Base-by-base conservation (phyloP, 2,329 filamentous ascomycete species). In the Fusarium armeniacum region DNA sequence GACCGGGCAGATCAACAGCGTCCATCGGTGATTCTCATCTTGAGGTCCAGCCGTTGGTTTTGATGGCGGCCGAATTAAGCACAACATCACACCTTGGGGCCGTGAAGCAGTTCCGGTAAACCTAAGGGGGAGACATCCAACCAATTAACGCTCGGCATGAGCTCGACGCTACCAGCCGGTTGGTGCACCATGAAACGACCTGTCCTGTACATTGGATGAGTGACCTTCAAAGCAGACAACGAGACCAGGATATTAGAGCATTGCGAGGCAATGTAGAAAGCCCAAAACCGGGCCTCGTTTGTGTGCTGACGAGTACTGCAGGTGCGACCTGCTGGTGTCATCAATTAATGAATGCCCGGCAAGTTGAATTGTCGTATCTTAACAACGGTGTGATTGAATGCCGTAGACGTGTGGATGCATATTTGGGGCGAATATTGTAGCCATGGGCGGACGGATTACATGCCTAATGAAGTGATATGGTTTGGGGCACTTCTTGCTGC, bases 371-470 rank as follows among this genome's bases (percentile, higher is more conserved):
- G 53, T 54, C 51, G 51, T 47, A 54, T 57, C 61, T 54, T 57
- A 58, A 59, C 38, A 50, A 72, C 59, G 69, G 69, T 63, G 71
- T 68, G 65, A 64, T 72, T 66, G 51, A 64, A 59, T 32, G 38
- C 41, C 52, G 45, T 53, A 53, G 51, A 69, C 46, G 47, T 55
- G 59, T 65, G 44, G 56, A 62, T 70, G 69, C 60, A 69, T 66
- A 66, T 58, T 53, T 53, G 62, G 65, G 70, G 68, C 59, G 45
- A 67, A 58, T 69, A 53, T 55, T 57, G 60, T 64, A 58, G 47
- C 52, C n/a, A 41, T 52, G 65, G 44, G 53, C 56, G 58, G 62
- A 45, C 47, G 58, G 41, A 43, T 59, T 46, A 59, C 62, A 54
- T 66, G 68, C 68, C 54, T 65, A 63, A 52, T 32, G 30, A 59